A percentile compares a stretch with the other conserved stretches of the same genome.
phyloP scores from a whole-genome alignment of 805 yeast genomes.

The Ogataea neopini region DNA sequence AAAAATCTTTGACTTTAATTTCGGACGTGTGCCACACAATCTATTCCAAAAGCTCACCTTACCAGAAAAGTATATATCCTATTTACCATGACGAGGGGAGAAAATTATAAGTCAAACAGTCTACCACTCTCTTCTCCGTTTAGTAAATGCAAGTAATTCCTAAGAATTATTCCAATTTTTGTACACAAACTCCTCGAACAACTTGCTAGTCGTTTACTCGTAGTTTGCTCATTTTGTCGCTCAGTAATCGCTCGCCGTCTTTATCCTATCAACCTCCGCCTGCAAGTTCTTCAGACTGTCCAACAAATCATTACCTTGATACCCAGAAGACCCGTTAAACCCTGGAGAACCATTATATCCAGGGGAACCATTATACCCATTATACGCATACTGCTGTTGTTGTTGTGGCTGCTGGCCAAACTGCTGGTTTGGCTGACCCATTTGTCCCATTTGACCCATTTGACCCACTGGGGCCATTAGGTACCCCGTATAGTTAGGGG shows the following conservation, averaged over 20 bases:
- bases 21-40: constrained; percentile 2
- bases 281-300: constrained; percentile 68
- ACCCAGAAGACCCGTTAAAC: constrained; percentile 26
- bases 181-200: neutral
- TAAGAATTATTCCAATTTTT: too few relatives aligned
- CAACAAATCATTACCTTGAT: constrained; percentile 45
- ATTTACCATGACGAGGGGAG: too few relatives aligned
- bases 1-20: neutral
- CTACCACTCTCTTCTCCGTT: too few relatives aligned
- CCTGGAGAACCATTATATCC: neutral
- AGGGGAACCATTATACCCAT: constrained; percentile 19
- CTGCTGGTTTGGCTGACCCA: constrained; percentile 3
- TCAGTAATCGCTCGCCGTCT: constrained; percentile 24
- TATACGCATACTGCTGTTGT: neutral
- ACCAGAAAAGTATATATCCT: neutral
- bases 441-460: constrained; percentile 1
- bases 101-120: too few relatives aligned
- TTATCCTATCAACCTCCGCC: constrained; percentile 64
- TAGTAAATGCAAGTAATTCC: too few relatives aligned
- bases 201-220: too few relatives aligned
- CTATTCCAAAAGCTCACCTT: constrained; percentile 1
- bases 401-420: constrained; percentile 1
- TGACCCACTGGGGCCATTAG: constrained; percentile 4
- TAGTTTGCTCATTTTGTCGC: neutral
- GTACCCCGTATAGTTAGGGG: constrained; percentile 15